Evolutionary conservation across 805 yeast species (phyloP).

Genomic region (Metschnikowia dekortorum): DNA sequence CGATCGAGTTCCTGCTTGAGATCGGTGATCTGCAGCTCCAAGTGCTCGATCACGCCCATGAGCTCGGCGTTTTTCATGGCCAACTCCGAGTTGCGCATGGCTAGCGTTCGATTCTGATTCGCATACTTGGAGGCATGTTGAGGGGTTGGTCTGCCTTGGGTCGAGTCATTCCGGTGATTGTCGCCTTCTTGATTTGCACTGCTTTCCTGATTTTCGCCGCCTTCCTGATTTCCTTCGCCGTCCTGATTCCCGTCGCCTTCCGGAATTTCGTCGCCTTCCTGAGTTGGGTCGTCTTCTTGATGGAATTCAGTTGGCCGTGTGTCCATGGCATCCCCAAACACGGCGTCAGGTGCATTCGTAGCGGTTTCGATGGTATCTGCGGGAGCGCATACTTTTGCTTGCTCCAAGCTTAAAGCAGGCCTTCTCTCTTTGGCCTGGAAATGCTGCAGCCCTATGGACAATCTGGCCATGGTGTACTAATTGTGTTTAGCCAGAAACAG

Average conservation of each 20-base stretch:
- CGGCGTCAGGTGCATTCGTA: neutral
- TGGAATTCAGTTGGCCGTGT: neutral
- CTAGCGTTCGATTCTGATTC: slow-evolving; percentile 55
- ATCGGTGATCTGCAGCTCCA: slow-evolving; percentile 44
- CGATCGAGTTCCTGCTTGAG: slow-evolving; percentile 2
- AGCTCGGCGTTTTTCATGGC: slow-evolving; percentile 48
- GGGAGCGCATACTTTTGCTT: neutral
- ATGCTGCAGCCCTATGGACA: slow-evolving; percentile 13
- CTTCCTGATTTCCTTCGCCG: neutral
- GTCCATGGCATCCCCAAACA: neutral
- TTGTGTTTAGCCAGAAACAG: slow-evolving; percentile 1
- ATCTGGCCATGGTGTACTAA: slow-evolving; percentile 13
- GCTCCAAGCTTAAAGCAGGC: neutral
- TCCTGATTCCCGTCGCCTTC: too few relatives aligned
- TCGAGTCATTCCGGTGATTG: neutral
- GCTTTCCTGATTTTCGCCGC: too few relatives aligned
- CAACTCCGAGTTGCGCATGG: slow-evolving; percentile 52
- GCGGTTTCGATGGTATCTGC: neutral
- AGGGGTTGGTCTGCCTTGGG: neutral
- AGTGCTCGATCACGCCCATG: slow-evolving; percentile 47
- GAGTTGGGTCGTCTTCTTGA: neutral
- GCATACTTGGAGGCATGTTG: slow-evolving; percentile 18
- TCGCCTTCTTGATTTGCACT: neutral
- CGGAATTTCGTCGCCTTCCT: too few relatives aligned
- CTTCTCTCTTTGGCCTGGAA: slow-evolving; percentile 7